A percentile compares a stretch with the other conserved stretches of the same genome.
Conservation (phyloP, 1,284 basidiomycete genomes). For the Mycena citricolor region DNA sequence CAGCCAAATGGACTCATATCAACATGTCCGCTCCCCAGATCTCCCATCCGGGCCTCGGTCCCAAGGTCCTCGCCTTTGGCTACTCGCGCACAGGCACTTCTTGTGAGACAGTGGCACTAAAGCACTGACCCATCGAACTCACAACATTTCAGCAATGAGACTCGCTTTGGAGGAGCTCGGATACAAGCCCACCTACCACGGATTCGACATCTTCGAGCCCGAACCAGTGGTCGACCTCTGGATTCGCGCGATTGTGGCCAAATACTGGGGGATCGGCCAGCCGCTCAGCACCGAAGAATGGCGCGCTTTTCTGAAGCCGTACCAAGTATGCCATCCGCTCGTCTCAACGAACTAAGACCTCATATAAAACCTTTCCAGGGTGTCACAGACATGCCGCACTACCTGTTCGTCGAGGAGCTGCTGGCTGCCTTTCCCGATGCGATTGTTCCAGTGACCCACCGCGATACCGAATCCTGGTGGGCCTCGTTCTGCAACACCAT, state of each 20-base stretch:
- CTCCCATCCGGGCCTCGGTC: too few relatives aligned
- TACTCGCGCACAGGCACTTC: too few relatives aligned
- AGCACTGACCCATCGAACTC: too few relatives aligned
- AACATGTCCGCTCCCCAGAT: too few relatives aligned
- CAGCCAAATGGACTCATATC: too few relatives aligned
- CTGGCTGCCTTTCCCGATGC: conserved; percentile 8
- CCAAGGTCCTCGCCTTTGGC: too few relatives aligned
- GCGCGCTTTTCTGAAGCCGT: neutral
- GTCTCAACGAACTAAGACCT: too few relatives aligned
- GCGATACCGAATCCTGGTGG: conserved; percentile 5
- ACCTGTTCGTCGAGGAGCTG: conserved; percentile 5
- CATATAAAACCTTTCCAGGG: neutral
- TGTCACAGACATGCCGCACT: conserved; percentile 5
- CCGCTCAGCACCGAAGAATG: neutral
- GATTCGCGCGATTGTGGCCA: conserved; percentile 6
- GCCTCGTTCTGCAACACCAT: conserved; percentile 2
- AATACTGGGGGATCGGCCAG: conserved; percentile 7
- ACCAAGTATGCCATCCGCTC: too few relatives aligned
- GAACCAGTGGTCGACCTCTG: conserved; percentile 3
- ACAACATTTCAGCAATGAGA: conserved; percentile 9
- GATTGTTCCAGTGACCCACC: conserved; percentile 3
- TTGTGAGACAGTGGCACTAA: too few relatives aligned
- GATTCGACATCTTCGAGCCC: neutral
- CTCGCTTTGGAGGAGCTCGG: conserved; percentile 8
- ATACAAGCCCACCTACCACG: conserved; percentile 7